phyloP scores from a whole-genome alignment of 768 basidiomycete genomes.

The Boletus pseudopeckii region DNA sequence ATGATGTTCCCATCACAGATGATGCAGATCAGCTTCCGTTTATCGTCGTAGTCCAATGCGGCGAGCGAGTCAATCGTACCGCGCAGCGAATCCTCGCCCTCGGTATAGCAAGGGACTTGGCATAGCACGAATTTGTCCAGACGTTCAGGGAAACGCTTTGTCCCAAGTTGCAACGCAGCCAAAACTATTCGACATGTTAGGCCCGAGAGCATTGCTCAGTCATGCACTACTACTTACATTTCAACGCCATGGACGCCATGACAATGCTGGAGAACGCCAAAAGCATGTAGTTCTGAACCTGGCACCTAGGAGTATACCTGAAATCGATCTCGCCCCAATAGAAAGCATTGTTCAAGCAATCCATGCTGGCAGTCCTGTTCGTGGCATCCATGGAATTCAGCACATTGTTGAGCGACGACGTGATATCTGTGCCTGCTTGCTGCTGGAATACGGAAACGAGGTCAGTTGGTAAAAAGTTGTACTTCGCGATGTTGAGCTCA shows the following conservation, averaged over 20 bases:
- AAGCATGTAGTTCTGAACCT: conserved; percentile 60
- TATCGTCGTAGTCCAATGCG: conserved; percentile 64
- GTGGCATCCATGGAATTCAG: conserved; percentile 39
- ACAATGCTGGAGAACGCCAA: conserved; percentile 53
- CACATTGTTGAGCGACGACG: conserved; percentile 45
- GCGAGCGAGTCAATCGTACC: conserved; percentile 68
- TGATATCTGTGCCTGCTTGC: conserved; percentile 59
- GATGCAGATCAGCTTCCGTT: conserved; percentile 63
- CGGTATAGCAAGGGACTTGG: conserved; percentile 69
- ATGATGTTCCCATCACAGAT: conserved; percentile 74
- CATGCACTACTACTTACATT: conserved; percentile 45
- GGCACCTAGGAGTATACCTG: conserved; percentile 51
- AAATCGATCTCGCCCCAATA: conserved; percentile 57
- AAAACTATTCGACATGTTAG: conserved; percentile 43
- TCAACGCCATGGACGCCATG: conserved; percentile 52
- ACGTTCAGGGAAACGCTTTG: conserved; percentile 61
- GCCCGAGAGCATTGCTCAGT: neutral
- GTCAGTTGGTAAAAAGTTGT: conserved; percentile 49
- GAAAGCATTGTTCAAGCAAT: conserved; percentile 61
- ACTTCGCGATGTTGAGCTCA: conserved; percentile 40
- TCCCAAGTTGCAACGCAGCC: conserved; percentile 58
- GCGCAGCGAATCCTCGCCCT: conserved; percentile 67
- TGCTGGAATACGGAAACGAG: conserved; percentile 55
- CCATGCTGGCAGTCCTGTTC: conserved; percentile 38
- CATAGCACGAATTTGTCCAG: conserved; percentile 68